Evolutionary conservation across 1,284 basidiomycete genomes (phyloP).

Genomic region (Rhizoctonia solani): DNA sequence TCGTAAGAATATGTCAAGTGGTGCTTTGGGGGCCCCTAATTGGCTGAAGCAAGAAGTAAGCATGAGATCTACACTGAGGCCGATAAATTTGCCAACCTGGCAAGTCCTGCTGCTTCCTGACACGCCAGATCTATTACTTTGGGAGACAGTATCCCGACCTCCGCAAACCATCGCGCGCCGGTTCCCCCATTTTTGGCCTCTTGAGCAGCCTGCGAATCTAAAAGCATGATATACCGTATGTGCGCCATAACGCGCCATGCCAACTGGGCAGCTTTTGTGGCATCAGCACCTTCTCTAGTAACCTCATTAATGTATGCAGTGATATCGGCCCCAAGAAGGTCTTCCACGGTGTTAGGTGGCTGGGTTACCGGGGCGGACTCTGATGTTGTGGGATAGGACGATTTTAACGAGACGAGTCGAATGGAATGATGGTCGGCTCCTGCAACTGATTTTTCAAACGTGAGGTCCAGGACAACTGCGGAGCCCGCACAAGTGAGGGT

Average conservation of each 20-base stretch:
- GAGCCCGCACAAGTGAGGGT: slow-evolving; percentile 71
- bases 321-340: slow-evolving; percentile 34
- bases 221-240: slow-evolving; percentile 68
- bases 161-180: slow-evolving; percentile 71
- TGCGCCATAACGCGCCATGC: slow-evolving; percentile 55
- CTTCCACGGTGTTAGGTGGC: slow-evolving; percentile 44
- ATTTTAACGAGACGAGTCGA: slow-evolving; percentile 61
- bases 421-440: slow-evolving; percentile 44
- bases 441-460: slow-evolving; percentile 45
- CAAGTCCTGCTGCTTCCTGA: slow-evolving; percentile 56
- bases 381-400: slow-evolving; percentile 67
- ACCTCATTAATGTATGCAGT: slow-evolving; percentile 61
- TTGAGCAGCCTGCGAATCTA: slow-evolving; percentile 63
- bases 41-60: not conserved
- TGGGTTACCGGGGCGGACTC: slow-evolving; percentile 45
- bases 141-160: slow-evolving; percentile 58
- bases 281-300: slow-evolving; percentile 58
- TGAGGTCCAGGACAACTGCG: slow-evolving; percentile 74
- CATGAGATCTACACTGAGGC: not conserved
- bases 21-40: slow-evolving; percentile 42
- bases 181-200: slow-evolving; percentile 46
- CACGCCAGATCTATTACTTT: slow-evolving; percentile 56
- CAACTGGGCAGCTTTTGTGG: slow-evolving; percentile 62
- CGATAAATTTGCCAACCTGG: slow-evolving; percentile 55
- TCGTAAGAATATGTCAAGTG: slow-evolving; percentile 68